Evolutionary conservation across 2,329 filamentous ascomycete species (phyloP).

Genomic region (Penicillium sp.): DNA sequence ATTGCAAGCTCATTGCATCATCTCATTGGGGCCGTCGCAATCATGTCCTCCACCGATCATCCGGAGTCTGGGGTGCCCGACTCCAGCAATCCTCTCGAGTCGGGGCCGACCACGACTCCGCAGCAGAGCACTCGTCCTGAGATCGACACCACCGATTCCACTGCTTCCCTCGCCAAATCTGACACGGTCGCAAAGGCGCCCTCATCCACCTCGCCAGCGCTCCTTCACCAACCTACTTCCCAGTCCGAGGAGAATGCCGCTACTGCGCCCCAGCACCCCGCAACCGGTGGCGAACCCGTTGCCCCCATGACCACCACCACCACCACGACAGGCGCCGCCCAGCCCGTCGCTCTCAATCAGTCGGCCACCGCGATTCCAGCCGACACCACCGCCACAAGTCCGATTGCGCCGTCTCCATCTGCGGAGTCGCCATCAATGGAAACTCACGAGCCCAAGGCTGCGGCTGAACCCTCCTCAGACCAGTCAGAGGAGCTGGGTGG

Average conservation of each 20-base stretch:
- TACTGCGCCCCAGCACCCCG: constrained; percentile 15
- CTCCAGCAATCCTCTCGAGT: constrained; percentile 15
- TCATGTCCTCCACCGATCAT: constrained; percentile 22
- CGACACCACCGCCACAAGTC: constrained; percentile 6
- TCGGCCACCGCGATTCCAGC: neutral
- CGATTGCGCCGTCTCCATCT: constrained; percentile 9
- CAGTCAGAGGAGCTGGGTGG: constrained; percentile 22
- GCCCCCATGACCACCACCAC: constrained; percentile 16
- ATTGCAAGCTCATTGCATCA: constrained; percentile 8
- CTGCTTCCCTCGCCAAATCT: constrained; percentile 8
- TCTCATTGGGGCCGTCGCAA: constrained; percentile 8
- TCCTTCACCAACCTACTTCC: constrained; percentile 6
- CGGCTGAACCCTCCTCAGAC: constrained; percentile 17
- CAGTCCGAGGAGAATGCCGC: constrained; percentile 9
- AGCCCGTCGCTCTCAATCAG: too few species aligned
- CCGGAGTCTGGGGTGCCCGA: constrained; percentile 16
- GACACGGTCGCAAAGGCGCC: constrained; percentile 10
- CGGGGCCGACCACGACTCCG: constrained; percentile 15
- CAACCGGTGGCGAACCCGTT: constrained; percentile 19
- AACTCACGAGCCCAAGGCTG: constrained; percentile 21
- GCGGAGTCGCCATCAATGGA: constrained; percentile 15
- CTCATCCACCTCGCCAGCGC: constrained; percentile 9
- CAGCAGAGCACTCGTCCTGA: constrained; percentile 14
- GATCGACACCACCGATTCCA: constrained; percentile 7
- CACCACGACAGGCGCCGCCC: neutral